Evolutionary conservation across 2,329 filamentous ascomycete genomes (phyloP).

Genomic region (Arthroderma sp.): DNA sequence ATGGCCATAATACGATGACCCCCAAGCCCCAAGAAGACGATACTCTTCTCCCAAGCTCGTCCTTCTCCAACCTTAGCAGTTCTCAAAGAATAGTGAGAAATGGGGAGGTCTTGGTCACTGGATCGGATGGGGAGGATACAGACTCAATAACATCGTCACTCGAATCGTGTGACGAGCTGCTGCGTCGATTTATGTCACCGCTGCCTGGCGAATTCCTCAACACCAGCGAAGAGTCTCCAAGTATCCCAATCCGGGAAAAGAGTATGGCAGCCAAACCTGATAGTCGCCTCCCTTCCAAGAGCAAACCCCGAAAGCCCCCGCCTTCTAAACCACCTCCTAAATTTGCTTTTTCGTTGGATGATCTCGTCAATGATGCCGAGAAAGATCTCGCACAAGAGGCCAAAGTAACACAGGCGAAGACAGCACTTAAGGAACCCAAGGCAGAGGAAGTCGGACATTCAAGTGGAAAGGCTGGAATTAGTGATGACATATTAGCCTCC

Average conservation of each 20-base stretch:
- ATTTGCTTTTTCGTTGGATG: conserved; percentile 52
- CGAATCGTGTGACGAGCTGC: conserved; percentile 42
- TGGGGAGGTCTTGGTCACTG: conserved; percentile 43
- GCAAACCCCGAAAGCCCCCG: conserved; percentile 7
- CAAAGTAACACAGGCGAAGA: conserved; percentile 28
- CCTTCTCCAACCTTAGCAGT: conserved; percentile 4
- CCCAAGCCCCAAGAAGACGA: neutral
- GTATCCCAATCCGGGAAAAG: conserved; percentile 6
- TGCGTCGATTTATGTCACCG: conserved; percentile 18
- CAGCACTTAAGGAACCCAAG: conserved; percentile 13
- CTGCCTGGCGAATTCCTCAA: conserved; percentile 1
- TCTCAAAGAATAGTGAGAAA: conserved; percentile 32
- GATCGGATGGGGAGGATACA: conserved; percentile 59
- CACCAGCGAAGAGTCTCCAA: conserved; percentile 8
- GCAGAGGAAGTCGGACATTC: conserved; percentile 3
- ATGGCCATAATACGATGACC: neutral
- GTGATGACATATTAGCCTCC: conserved; percentile 30
- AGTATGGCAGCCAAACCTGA: conserved; percentile 10
- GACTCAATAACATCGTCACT: conserved; percentile 41
- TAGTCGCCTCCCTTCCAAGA: neutral
- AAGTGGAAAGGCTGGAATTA: conserved; percentile 6
- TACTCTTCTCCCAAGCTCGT: neutral
- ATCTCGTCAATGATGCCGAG: conserved; percentile 46
- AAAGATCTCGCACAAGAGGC: conserved; percentile 48
- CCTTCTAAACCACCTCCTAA: conserved; percentile 32